Evolutionary conservation across 768 basidiomycete species (phyloP).

Genomic region (Suillus spraguei): DNA sequence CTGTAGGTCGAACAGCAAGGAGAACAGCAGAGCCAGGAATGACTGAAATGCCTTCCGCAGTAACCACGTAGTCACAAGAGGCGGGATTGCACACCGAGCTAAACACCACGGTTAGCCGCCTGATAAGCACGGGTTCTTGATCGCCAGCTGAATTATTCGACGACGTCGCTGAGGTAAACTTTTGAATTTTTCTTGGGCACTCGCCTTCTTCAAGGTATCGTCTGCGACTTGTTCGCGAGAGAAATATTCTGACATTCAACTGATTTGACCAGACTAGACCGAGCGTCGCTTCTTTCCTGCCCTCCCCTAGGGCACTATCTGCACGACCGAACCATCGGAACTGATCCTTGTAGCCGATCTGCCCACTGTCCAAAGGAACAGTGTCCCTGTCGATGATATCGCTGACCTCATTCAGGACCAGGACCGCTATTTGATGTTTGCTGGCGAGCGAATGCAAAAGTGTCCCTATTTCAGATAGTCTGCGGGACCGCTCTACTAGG

Average conservation of each 20-base stretch:
- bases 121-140: constrained; percentile 54
- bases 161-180: constrained; percentile 16
- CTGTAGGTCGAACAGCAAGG: not conserved
- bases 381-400: constrained; percentile 62
- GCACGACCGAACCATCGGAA: constrained; percentile 75
- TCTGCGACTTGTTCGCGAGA: constrained; percentile 74
- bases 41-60: constrained; percentile 54
- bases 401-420: constrained; percentile 89
- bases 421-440: constrained; percentile 64
- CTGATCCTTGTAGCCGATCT: constrained; percentile 70
- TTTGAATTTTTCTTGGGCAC: constrained; percentile 26
- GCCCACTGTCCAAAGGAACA: constrained; percentile 23
- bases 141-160: constrained; percentile 23
- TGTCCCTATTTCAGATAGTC: constrained; percentile 66
- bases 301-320: constrained; percentile 56
- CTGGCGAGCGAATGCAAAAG: constrained; percentile 73
- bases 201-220: constrained; percentile 49
- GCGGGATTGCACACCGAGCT: constrained; percentile 58
- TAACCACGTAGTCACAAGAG: constrained; percentile 78
- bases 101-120: constrained; percentile 79
- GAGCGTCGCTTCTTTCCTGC: constrained; percentile 76
- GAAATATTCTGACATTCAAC: constrained; percentile 82
- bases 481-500: constrained; percentile 72
- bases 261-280: constrained; percentile 96
- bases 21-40: constrained; percentile 28